Conservation (phyloP, 2,329 filamentous ascomycete species). For the Fusarium clavum region DNA sequence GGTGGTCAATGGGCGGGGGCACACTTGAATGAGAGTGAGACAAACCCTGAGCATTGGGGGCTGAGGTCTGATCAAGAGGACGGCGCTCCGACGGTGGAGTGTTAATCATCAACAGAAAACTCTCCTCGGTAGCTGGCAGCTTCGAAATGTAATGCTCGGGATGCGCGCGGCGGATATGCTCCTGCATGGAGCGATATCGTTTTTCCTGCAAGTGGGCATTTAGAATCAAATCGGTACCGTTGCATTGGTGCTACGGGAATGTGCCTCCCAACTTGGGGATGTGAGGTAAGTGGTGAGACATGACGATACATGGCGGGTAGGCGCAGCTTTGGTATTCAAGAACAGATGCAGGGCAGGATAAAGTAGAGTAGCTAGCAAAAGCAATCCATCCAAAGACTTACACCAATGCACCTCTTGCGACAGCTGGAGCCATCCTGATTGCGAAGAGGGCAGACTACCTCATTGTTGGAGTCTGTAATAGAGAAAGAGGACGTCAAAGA, state of each 20-base stretch:
- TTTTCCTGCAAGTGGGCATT: slow-evolving; percentile 75
- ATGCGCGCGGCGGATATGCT: slow-evolving; percentile 97
- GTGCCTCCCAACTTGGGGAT: slow-evolving; percentile 25
- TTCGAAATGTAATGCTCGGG: slow-evolving; percentile 98
- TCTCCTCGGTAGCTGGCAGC: slow-evolving; percentile 97
- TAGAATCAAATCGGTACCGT: slow-evolving; percentile 40
- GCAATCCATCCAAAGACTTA: slow-evolving; percentile 68
- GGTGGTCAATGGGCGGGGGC: slow-evolving; percentile 38
- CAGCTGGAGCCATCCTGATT: slow-evolving; percentile 98
- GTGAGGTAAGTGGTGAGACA: slow-evolving; percentile 44
- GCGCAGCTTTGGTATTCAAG: slow-evolving; percentile 27
- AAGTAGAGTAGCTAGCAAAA: slow-evolving; percentile 20
- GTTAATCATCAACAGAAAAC: slow-evolving; percentile 96
- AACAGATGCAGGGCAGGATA: slow-evolving; percentile 21
- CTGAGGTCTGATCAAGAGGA: slow-evolving; percentile 54
- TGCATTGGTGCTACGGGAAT: slow-evolving; percentile 31
- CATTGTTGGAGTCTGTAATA: slow-evolving; percentile 90
- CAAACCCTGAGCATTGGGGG: slow-evolving; percentile 51
- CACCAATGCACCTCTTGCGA: slow-evolving; percentile 96
- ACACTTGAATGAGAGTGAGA: slow-evolving; percentile 33
- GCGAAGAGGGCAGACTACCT: slow-evolving; percentile 94
- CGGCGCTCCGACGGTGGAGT: slow-evolving; percentile 82
- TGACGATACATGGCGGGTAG: slow-evolving; percentile 35
- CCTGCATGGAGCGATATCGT: slow-evolving; percentile 97
- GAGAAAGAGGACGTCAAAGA: slow-evolving; percentile 91